Evolutionary conservation across 1,139 yeast species (phyloP).

Genomic region (Eremothecium cymbalariae): DNA sequence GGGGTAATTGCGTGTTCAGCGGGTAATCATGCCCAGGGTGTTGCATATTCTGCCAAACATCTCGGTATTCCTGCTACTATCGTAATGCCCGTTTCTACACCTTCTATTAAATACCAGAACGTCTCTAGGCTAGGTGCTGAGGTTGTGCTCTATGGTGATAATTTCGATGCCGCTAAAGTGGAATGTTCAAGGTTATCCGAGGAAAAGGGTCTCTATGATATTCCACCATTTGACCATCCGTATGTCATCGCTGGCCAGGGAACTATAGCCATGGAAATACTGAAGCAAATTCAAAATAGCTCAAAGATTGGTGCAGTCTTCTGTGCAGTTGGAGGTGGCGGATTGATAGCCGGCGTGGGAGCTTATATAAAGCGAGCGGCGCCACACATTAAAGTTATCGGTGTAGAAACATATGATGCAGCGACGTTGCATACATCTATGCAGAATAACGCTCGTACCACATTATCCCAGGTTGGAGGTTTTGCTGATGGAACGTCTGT

Average conservation of each 20-base stretch:
- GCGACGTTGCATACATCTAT: constrained; percentile 81
- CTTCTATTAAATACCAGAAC: constrained; percentile 84
- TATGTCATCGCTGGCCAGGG: constrained; percentile 99
- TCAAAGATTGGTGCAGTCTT: constrained; percentile 79
- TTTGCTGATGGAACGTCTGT: constrained; percentile 99
- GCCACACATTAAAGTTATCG: constrained; percentile 93
- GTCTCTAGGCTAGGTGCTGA: constrained; percentile 90
- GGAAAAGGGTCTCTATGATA: constrained; percentile 69
- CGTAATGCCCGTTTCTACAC: constrained; percentile 97
- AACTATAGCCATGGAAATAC: constrained; percentile 85
- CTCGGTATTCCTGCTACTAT: constrained; percentile 88
- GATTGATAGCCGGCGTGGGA: constrained; percentile 84
- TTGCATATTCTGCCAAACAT: constrained; percentile 81
- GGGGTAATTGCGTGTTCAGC: constrained; percentile 99
- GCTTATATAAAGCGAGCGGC: constrained; percentile 88
- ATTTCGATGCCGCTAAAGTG: constrained; percentile 83
- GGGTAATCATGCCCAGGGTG: constrained; percentile 99
- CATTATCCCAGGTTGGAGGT: constrained; percentile 72
- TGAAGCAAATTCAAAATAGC: constrained; percentile 64
- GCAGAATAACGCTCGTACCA: constrained; percentile 44
- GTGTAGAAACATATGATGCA: constrained; percentile 94
- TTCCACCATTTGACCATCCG: constrained; percentile 97
- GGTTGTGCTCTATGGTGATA: constrained; percentile 88
- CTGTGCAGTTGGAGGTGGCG: constrained; percentile 96
- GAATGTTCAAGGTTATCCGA: constrained; percentile 71